Base-by-base conservation (phyloP, 2,329 filamentous ascomycete species). In the Exophiala aquamarina region DNA sequence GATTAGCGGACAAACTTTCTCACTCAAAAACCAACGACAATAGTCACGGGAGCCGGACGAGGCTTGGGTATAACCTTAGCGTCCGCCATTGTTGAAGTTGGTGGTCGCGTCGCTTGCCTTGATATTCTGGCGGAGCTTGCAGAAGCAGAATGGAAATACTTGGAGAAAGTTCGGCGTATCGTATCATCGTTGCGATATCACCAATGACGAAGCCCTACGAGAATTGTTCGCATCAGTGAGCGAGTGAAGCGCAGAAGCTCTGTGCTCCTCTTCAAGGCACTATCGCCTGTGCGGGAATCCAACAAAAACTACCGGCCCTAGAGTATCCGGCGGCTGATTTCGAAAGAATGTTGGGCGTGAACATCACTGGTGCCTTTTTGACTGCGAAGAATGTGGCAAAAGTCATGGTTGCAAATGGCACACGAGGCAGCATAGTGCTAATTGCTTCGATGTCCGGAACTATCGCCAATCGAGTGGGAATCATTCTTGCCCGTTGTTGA, bases 151-250 rank as follows among this genome's bases (percentile, higher is more conserved):
- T 93, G 91, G 66, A 63, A 73, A 6, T 8, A 19, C 23, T 19
- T 33, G 29, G 40, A 34, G 15, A 32, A 21, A 28, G 38, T 23
- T 41, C 2, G 78, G 77, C 37, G 68, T 93, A 34, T 76, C 82
- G 42, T 95, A 94, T 72, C 83, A 86, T 61, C 82, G 84, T 56
- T 81, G 90, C 50, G 90, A 95, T 63, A 88, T 95, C 15, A 81
- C 87, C 20, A 82, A 93, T 62, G 82, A 84, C 18, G 71, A 75
- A 4, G 68, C 74, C 32, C 75, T 95, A 35, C 84, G 91, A 64
- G 73, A 72, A 34, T 77, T 87, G 41, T 75, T 94, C 40, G 73
- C 78, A 55, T 74, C 72, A 8, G 92, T 95, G 55, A 87, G 82
- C n/a, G 74, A 82, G 41, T n/a, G 70, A 78, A 49, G 81, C 89